A percentile compares a stretch with the other conserved stretches of the same genome.
phyloP scores from a whole-genome alignment of 805 yeast genomes.

The Suhomyces sp. region DNA sequence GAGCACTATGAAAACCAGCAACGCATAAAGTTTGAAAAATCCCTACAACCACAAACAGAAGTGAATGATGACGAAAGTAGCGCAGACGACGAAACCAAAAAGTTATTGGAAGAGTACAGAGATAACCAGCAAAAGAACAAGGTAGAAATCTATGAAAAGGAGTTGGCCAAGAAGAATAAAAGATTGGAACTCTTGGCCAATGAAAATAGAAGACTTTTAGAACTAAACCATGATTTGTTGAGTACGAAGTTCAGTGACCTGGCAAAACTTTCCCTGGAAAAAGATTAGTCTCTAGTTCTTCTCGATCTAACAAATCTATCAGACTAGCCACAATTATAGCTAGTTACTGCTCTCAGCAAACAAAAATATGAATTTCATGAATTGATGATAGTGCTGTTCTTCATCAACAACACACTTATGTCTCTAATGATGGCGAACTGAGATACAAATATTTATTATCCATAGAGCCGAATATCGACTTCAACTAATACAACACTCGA shows the following conservation, averaged over 20 bases:
- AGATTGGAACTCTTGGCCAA: constrained; percentile 21
- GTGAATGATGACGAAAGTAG: constrained; percentile 7
- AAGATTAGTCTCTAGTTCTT: no score
- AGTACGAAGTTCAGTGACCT: neutral
- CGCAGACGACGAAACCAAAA: constrained; percentile 9
- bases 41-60: neutral
- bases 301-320: no score
- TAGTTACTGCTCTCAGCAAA: no score
- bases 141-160: constrained; percentile 20
- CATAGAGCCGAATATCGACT: no score
- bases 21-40: constrained; percentile 5
- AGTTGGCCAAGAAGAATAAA: constrained; percentile 20
- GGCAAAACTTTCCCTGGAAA: no score
- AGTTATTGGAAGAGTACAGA: constrained; percentile 10
- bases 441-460: no score
- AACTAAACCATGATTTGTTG: constrained; percentile 29
- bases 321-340: no score
- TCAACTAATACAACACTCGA: no score
- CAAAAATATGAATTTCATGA: neutral
- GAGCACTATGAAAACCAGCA: constrained; percentile 19
- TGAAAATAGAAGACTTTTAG: constrained; percentile 31
- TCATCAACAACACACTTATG: neutral
- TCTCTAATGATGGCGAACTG: no score
- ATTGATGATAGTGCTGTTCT: neutral
- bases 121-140: constrained; percentile 13